Conservation (phyloP, 345 rosid species). For the Arabis hirsuta region DNA sequence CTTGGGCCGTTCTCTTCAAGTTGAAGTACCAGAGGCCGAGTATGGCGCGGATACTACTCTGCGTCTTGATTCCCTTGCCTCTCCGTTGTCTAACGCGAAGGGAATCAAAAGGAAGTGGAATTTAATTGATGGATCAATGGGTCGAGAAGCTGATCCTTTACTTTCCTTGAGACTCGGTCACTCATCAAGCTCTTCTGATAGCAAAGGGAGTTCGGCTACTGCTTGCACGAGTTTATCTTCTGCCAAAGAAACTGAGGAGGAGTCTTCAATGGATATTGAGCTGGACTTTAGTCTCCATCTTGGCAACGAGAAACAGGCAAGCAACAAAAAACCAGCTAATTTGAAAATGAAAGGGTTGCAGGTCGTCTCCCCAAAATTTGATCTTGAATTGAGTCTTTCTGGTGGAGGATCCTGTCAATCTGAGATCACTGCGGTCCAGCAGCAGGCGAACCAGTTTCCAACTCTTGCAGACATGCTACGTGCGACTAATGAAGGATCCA, state of each 20-base stretch:
- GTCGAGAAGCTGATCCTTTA: slow-evolving; percentile 58
- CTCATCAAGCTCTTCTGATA: slow-evolving; percentile 85
- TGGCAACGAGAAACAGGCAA: slow-evolving; percentile 61
- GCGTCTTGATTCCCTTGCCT: slow-evolving; percentile 75
- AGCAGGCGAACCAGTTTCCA: slow-evolving; percentile 46
- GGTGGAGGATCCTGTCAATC: slow-evolving; percentile 67
- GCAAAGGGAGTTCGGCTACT: slow-evolving; percentile 84
- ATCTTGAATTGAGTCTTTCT: slow-evolving; percentile 80
- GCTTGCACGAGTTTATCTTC: slow-evolving; percentile 74
- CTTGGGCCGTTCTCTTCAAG: slow-evolving; percentile 54
- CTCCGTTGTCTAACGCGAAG: slow-evolving; percentile 49
- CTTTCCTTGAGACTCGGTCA: slow-evolving; percentile 76
- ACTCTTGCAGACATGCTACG: slow-evolving; percentile 51
- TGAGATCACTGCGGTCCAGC: slow-evolving; percentile 61
- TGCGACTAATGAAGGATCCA: slow-evolving; percentile 57
- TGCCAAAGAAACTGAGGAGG: slow-evolving; percentile 86
- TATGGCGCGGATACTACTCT: slow-evolving; percentile 62
- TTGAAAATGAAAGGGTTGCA: slow-evolving; percentile 44
- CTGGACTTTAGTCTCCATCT: slow-evolving; percentile 81
- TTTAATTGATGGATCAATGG: slow-evolving; percentile 52
- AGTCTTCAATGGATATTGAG: slow-evolving; percentile 83
- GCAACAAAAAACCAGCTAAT: slow-evolving; percentile 49
- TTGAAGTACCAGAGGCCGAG: slow-evolving; percentile 44
- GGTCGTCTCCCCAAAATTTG: slow-evolving; percentile 56
- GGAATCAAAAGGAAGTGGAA: slow-evolving; percentile 83